Base-by-base conservation (phyloP, 2,329 filamentous ascomycete genomes). In the Diaporthe sp. region DNA sequence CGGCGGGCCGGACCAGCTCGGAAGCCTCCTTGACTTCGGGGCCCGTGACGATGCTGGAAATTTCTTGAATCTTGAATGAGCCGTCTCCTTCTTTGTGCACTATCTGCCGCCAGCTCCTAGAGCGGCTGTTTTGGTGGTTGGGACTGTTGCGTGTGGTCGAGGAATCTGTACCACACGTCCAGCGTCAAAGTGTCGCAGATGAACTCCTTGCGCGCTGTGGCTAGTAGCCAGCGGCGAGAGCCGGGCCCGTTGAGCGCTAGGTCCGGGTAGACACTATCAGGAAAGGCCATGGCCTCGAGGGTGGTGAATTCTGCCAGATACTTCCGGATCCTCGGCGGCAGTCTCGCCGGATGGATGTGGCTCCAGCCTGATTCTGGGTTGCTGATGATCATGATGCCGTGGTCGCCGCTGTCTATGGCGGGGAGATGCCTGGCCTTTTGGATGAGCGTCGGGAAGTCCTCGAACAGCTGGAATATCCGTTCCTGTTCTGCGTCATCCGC, bases 391-490 rank as follows among this genome's bases (percentile, higher is more conserved):
- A 53, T 37, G 28, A 73, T 65, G 8, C 73, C 63, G 25, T 75
- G 70, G 2, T 61, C 31, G 7, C 28, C 39, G n/a, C 63, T 67
- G 4, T 55, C 25, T 8, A 74, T 37, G 22, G 60, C 47, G 28
- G 42, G 13, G 2, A 73, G 17, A 17, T 39, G 63, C 17, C 58
- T 20, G 37, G 51, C 42, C 34, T 57, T 71, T 39, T 39, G 44
- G 55, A 77, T 65, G 63, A 63, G 61, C n/a, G 49, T 67, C 20
- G 73, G 76, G 44, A 77, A 73, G 49, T 73, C 49, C 34, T 61
- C 34, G 42, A 77, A 75, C 4, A 73, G 22, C 20, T 47, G 34
- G 2, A 9, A 28, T 42, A 73, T 60, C 4, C 63, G 4, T 9
- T 72, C 70, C 13, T 44, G 17, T 37, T 65, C 60, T 55, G 60